Conservation (phyloP, 2,329 filamentous ascomycete species). For the Pleoardoris graminearum region DNA sequence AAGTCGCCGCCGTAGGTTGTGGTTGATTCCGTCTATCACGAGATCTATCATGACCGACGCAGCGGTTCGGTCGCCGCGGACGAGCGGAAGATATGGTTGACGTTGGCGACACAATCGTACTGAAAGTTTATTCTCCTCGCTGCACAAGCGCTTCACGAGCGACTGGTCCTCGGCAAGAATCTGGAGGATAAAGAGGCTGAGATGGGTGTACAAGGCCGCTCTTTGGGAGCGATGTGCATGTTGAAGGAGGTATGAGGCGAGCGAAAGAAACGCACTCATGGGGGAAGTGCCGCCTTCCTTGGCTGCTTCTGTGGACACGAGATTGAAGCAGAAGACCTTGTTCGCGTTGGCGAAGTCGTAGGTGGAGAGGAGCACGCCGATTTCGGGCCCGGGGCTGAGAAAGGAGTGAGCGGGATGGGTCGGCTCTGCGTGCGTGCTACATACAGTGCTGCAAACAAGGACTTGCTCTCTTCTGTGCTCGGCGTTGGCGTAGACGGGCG, state of each 20-base stretch:
- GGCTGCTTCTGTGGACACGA: constrained; percentile 68
- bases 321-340: constrained; percentile 87
- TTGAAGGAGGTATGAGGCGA: constrained; percentile 90
- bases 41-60: constrained; percentile 80
- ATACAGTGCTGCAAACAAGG: constrained; percentile 77
- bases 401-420: constrained; percentile 14
- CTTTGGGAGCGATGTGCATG: constrained; percentile 85
- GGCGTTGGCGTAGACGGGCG: constrained; percentile 64
- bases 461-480: constrained; percentile 78
- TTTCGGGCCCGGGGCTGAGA: constrained; percentile 74
- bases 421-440: constrained; percentile 38
- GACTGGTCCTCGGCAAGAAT: constrained; percentile 83
- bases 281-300: constrained; percentile 69
- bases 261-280: constrained; percentile 79
- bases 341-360: constrained; percentile 96
- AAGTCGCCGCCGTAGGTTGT: constrained; percentile 84
- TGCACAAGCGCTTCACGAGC: constrained; percentile 82
- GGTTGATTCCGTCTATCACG: constrained; percentile 87
- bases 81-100: constrained; percentile 78
- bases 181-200: constrained; percentile 82
- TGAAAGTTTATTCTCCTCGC: constrained; percentile 70
- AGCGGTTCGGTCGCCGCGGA: constrained; percentile 72
- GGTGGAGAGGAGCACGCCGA: constrained; percentile 77
- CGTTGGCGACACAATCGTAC: constrained; percentile 89
- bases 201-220: constrained; percentile 78